Evolutionary conservation across 176 grass and related monocot genomes (phyloP).

Genomic region (Eremochloa ophiuroides): DNA sequence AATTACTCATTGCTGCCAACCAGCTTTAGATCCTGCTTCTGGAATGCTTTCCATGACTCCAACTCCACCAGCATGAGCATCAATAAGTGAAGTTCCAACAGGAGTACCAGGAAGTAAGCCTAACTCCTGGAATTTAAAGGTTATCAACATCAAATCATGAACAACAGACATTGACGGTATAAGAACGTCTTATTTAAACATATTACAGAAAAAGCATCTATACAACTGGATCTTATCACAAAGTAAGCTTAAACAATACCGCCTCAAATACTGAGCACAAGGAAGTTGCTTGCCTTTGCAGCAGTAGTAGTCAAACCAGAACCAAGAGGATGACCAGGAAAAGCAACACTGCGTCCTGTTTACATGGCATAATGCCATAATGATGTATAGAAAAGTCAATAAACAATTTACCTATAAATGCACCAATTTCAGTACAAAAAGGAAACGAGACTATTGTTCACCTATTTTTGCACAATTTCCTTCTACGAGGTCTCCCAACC

Average conservation of each 20-base stretch:
- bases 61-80: constrained; percentile 96
- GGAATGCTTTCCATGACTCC: constrained; percentile 83
- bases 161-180: background rate
- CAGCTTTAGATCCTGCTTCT: constrained; percentile 46
- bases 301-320: constrained; percentile 78
- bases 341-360: constrained; percentile 90
- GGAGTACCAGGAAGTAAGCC: constrained; percentile 72
- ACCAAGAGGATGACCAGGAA: constrained; percentile 97
- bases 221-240: constrained; percentile 7
- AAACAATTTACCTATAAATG: background rate
- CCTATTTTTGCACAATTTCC: constrained; percentile 89
- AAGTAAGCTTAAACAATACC: constrained; percentile 15
- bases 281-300: constrained; percentile 76
- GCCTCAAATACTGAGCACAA: background rate
- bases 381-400: constrained; percentile 17
- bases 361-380: constrained; percentile 18
- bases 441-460: constrained; percentile 18
- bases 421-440: background rate
- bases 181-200: constrained; percentile 10
- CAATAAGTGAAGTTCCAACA: constrained; percentile 92
- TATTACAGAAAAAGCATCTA: constrained; percentile 9
- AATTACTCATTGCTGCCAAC: constrained; percentile 35
- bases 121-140: constrained; percentile 60
- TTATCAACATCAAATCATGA: background rate
- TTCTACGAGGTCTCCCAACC: constrained; percentile 72